Base-by-base conservation (phyloP, 116 monocot species). In the Phalaenopsis hybrid region DNA sequence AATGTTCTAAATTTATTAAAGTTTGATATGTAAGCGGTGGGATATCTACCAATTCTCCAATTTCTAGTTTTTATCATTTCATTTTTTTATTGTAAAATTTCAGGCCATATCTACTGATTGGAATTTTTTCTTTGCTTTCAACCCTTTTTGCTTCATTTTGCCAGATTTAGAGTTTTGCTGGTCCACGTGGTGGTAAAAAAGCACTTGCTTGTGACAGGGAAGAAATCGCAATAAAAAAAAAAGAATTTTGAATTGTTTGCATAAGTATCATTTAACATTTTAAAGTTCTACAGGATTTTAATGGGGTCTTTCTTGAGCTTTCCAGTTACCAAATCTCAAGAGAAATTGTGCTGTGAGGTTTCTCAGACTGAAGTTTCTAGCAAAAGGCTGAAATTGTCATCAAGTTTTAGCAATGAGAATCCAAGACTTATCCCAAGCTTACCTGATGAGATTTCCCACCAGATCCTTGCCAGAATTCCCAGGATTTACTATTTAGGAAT, bases 391-490 rank as follows among this genome's bases (percentile, higher is more conserved):
- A 92, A 85, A 63, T 87, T 90, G 90, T 88, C 90, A 68, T 51
- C 86, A 43, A 25, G 73, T 69, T 81, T 55, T 76, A 20, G 3
- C 34, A 82, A 84, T 57, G 89, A 85, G 48, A 83, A 87, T 55
- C 76, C 85, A 34, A 86, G 93, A 65, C 75, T 99, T 57, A 92
- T 99, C 51, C 82, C 95, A 11, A 70, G 75, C 76, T 89, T 99
- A 37, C 95, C 98, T 4, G 95, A 99, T 81, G 99, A 99, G 74
- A 86, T 99, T 70, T 93, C 95, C 1, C 78, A 90, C 41, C 90
- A 89, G 77, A 98, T 98, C 46, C 86, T 95, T 61, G 98, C 95
- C 68, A 89, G 98, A 81, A n/a, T 98, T 31, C 95, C 95, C 6
- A 85, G 91, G 67, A 84, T 88, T n/a, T 81, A 72, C 58, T 93